Percentiles rank a stretch among this genome's conserved stretches.
Evolutionary conservation across 75 land plant species (phyloP).

Genomic region (Adiantum capillusveneris): DNA sequence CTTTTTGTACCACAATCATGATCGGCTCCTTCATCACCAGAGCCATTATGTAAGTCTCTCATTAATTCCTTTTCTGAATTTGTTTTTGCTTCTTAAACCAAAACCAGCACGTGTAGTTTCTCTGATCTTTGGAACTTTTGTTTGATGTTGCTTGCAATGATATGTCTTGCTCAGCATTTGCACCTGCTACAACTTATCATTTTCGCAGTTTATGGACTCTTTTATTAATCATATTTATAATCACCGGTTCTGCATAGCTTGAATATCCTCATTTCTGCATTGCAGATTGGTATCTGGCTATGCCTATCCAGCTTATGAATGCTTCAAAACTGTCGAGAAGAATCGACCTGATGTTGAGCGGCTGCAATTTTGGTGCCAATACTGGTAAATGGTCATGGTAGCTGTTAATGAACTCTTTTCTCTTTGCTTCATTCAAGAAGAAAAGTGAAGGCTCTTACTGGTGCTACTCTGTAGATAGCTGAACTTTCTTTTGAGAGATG

Average conservation of each 20-base stretch:
- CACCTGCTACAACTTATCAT: neutral
- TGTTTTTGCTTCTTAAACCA: too few species aligned
- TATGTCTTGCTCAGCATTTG: too few species aligned
- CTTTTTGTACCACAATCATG: neutral
- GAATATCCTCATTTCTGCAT: neutral
- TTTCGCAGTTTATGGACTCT: neutral
- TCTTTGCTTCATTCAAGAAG: too few species aligned
- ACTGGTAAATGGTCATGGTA: too few species aligned
- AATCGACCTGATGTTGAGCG: slow-evolving; percentile 66
- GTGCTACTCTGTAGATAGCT: too few species aligned
- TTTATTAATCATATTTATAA: neutral
- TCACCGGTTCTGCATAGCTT: neutral
- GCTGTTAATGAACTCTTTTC: too few species aligned
- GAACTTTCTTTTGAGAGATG: neutral
- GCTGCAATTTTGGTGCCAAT: slow-evolving; percentile 86
- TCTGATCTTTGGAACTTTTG: too few species aligned
- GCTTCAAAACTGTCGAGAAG: slow-evolving; percentile 79
- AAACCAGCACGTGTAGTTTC: too few species aligned
- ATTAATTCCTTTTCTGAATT: too few species aligned
- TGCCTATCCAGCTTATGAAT: slow-evolving; percentile 88
- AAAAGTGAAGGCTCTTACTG: too few species aligned
- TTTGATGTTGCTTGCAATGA: too few species aligned
- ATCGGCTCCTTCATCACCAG: slow-evolving; percentile 22
- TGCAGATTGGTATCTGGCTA: slow-evolving; percentile 78
- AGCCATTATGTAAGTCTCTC: slow-evolving; percentile 22